phyloP scores from a whole-genome alignment of 768 basidiomycete genomes.

The Phaeotremella skinneri region DNA sequence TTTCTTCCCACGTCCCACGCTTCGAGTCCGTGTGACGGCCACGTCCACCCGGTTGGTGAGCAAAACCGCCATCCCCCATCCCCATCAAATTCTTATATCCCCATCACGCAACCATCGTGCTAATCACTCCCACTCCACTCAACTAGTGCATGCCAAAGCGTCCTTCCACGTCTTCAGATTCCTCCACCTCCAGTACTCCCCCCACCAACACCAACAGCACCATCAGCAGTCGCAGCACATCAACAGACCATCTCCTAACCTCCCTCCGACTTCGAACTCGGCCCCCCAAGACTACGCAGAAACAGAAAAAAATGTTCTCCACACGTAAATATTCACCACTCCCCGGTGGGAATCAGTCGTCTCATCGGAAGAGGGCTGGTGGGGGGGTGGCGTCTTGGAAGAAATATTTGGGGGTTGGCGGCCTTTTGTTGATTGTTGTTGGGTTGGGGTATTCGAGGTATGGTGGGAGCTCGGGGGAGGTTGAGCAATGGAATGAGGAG shows the following conservation, averaged over 20 bases:
- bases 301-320: conserved; percentile 37
- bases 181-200: not conserved
- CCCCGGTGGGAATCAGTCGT: conserved; percentile 27
- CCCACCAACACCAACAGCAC: not conserved
- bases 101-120: no score
- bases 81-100: no score
- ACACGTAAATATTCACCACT: conserved; percentile 46
- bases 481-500: conserved; percentile 28
- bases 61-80: no score
- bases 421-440: conserved; percentile 30
- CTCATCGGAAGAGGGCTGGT: conserved; percentile 32
- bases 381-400: conserved; percentile 44
- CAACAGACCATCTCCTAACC: not conserved
- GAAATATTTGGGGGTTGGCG: conserved; percentile 40
- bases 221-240: not conserved
- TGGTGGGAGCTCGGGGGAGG: conserved; percentile 10
- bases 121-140: not conserved
- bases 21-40: no score
- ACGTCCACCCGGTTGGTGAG: no score
- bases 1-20: no score
- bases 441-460: conserved; percentile 25
- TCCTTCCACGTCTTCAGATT: not conserved
- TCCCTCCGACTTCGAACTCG: not conserved
- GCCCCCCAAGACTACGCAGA: not conserved
- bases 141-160: not conserved